Conservation (phyloP, 768 basidiomycete genomes). For the Mycena capillaripes region DNA sequence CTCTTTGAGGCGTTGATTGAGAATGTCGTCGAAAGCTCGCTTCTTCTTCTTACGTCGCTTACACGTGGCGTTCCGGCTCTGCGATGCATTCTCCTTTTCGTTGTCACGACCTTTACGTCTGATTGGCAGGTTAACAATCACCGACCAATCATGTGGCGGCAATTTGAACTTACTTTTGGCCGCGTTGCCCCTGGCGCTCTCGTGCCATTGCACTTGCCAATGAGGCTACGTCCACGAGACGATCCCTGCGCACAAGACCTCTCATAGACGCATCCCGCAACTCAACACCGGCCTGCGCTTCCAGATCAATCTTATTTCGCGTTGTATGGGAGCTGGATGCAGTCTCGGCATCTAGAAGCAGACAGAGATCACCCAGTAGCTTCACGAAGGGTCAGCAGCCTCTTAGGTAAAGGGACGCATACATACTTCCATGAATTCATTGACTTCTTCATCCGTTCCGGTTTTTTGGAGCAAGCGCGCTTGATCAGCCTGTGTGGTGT, state of each 20-base stretch:
- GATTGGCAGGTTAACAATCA: background rate
- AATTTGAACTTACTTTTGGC: background rate
- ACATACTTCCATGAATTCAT: background rate
- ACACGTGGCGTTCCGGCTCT: background rate
- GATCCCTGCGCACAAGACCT: background rate
- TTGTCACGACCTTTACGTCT: background rate
- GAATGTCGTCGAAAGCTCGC: background rate
- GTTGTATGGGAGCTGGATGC: background rate
- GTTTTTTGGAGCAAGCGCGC: background rate
- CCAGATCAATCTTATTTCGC: background rate
- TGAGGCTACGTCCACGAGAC: background rate
- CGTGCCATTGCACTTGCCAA: background rate
- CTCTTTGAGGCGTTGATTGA: background rate
- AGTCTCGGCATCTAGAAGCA: background rate
- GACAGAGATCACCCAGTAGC: background rate
- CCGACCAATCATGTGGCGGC: background rate
- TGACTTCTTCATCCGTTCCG: too few relatives aligned
- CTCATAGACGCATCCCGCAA: background rate
- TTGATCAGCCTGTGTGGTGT: background rate
- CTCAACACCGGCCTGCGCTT: background rate
- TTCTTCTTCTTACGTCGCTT: background rate
- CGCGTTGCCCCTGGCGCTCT: background rate
- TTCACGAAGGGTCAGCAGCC: background rate
- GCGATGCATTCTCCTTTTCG: background rate
- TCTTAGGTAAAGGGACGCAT: background rate